These are phyloP conservation scores for Paramecium sonneborni DNA, from an alignment of 73 alveolate species.

Conservation along the genomic window DNA sequence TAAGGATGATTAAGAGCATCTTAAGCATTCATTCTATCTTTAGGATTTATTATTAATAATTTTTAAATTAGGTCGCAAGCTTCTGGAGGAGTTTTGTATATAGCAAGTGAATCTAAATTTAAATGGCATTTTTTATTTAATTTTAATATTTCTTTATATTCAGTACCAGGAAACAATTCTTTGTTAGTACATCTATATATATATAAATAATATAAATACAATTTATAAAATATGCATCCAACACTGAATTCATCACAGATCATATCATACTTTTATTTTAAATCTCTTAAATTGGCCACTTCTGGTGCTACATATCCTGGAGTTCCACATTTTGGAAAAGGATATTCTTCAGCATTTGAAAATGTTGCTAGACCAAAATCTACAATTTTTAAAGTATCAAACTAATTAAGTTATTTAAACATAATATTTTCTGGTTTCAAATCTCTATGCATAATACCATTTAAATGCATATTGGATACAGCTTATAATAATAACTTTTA, in stretches of 20 bases:
- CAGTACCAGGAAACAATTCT: slow-evolving; percentile 56
- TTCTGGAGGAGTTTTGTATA: slow-evolving; percentile 66
- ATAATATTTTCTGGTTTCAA: slow-evolving; percentile 41
- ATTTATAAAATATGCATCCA: slow-evolving; percentile 61
- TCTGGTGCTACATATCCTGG: slow-evolving; percentile 71
- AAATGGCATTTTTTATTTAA: slow-evolving; percentile 45
- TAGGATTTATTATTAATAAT: slow-evolving; percentile 68
- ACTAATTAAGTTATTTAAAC: neutral
- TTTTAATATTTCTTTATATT: slow-evolving; percentile 44
- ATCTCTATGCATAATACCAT: slow-evolving; percentile 35
- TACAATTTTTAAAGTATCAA: slow-evolving; percentile 17
- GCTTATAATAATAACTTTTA: neutral
- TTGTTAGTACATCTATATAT: slow-evolving; percentile 47
- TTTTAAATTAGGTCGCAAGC: slow-evolving; percentile 68
- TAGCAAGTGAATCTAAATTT: neutral
- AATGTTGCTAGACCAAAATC: slow-evolving; percentile 60
- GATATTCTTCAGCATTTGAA: slow-evolving; percentile 40
- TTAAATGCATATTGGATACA: neutral
- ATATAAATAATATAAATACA: neutral
- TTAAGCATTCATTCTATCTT: slow-evolving; percentile 67
- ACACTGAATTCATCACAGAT: slow-evolving; percentile 65
- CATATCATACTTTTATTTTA: neutral
- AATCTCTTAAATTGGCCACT: slow-evolving; percentile 55
- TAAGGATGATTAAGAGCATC: slow-evolving; percentile 71
- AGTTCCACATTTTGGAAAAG: slow-evolving; percentile 63